Evolutionary conservation across 225 moss, liverwort and hornwort genomes (phyloP), one percentile per base, ranked within the genome.

Genomic region (Bryoerythrophyllum caledonicum): DNA sequence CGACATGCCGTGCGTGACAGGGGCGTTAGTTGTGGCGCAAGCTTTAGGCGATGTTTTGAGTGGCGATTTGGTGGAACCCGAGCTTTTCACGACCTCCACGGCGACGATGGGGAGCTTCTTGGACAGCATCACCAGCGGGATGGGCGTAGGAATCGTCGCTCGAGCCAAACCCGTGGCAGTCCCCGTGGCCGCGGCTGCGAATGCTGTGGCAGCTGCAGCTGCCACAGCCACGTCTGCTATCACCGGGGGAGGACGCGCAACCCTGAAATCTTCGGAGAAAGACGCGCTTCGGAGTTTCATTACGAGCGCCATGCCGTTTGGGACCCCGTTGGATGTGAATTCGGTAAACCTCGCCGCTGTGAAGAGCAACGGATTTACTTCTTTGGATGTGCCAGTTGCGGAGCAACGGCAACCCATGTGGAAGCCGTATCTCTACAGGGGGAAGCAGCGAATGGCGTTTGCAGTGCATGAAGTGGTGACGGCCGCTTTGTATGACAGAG

Each of bases 391-490:
- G 26, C 89, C 94, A 9, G 86, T 91, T 65, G 86, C 85, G 63
- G 97, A 99, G 48, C 93, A 86, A 60, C 88, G 89, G 74, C 97
- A 95, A 49, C 97, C 97, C 3, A 91, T 91, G 67, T 99, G 95
- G 94, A 99, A 99, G 75, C 95, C 97, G 17, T 99, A 99, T 78
- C 84, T 99, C 11, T 95, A 91, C 79, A 78, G 91, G 67, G 97
- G 97, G 14, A 99, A 82, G 85, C 93, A 90, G 60, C 91, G 91
- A 62, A 91, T 99, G 82, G 82, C 93, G 24, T 95, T 99, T 49
- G 81, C 94, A 6, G 84, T 99, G 61, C 93, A 92, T 27, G 97
- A 99, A 78, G 90, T 91, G 7, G 90, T 99, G 6, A 95, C 91
- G 7, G 97, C 97, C 24, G 97, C 95, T 53, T 77, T 99, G 12